Conservation (phyloP, 495 filamentous ascomycete species). For the Lichina pygmaea region DNA sequence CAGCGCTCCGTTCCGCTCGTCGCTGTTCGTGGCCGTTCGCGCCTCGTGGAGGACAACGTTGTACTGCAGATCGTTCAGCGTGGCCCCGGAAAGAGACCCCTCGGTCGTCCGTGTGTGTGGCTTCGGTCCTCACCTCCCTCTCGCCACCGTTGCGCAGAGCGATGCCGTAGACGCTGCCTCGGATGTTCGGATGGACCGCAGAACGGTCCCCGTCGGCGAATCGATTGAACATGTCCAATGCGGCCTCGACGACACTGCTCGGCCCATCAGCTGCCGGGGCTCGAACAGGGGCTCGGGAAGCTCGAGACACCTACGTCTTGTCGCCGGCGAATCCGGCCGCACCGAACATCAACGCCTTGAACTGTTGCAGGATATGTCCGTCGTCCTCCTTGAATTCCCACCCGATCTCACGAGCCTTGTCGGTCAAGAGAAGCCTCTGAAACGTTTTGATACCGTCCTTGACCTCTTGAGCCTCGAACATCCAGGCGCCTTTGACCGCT, state of each 20-base stretch:
- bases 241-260: slow-evolving; percentile 22
- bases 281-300: background rate
- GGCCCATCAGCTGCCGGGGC: background rate
- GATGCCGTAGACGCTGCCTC: slow-evolving; percentile 42
- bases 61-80: slow-evolving; percentile 20
- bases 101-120: background rate
- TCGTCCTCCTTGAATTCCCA: slow-evolving; percentile 70
- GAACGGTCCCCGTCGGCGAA: slow-evolving; percentile 37
- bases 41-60: slow-evolving; percentile 60
- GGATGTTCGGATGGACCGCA: slow-evolving; percentile 48
- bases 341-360: slow-evolving; percentile 44
- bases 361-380: slow-evolving; percentile 72
- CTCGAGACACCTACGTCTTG: slow-evolving; percentile 10
- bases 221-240: slow-evolving; percentile 48
- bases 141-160: slow-evolving; percentile 44
- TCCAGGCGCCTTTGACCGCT: slow-evolving; percentile 54
- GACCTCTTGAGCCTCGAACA: slow-evolving; percentile 55
- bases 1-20: slow-evolving; percentile 89
- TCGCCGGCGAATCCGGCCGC: slow-evolving; percentile 39
- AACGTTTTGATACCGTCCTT: slow-evolving; percentile 57
- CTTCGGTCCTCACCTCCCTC: slow-evolving; percentile 24
- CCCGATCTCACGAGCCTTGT: slow-evolving; percentile 59
- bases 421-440: slow-evolving; percentile 43
- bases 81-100: background rate
- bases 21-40: slow-evolving; percentile 58